Conservation (phyloP, 306 rosid species). For the Purshia tridentata region DNA sequence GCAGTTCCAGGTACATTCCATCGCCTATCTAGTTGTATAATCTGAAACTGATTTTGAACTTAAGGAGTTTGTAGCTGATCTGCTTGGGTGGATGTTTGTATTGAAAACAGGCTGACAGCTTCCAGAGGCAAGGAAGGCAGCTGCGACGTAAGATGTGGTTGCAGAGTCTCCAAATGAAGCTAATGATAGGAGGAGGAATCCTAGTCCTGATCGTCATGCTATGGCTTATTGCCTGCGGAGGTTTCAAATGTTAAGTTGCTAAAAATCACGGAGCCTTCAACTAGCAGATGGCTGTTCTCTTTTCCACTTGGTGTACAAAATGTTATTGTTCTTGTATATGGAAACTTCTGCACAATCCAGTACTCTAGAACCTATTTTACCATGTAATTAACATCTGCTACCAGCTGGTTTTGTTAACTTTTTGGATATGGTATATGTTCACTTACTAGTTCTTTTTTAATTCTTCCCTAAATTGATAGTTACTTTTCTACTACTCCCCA, state of each 20-base stretch:
- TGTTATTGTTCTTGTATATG: conserved; percentile 35
- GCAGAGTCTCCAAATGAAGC: conserved; percentile 88
- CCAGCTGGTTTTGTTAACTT: background rate
- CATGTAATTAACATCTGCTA: conserved; percentile 37
- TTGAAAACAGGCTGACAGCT: conserved; percentile 85
- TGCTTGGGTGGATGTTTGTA: background rate
- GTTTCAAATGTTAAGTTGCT: conserved; percentile 72
- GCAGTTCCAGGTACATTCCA: conserved; percentile 80
- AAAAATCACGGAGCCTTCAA: conserved; percentile 13
- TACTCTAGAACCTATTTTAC: conserved; percentile 16
- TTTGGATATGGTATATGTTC: background rate
- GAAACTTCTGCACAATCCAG: conserved; percentile 23
- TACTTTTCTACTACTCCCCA: background rate
- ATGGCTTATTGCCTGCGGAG: conserved; percentile 84
- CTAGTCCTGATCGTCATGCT: conserved; percentile 56
- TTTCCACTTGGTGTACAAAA: conserved; percentile 43
- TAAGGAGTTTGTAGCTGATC: conserved; percentile 1
- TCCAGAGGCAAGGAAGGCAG: conserved; percentile 97
- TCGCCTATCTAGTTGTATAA: background rate
- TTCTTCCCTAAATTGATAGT: background rate
- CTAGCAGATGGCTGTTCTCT: conserved; percentile 7
- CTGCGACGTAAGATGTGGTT: conserved; percentile 96
- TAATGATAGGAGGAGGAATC: conserved; percentile 81
- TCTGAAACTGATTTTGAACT: background rate
- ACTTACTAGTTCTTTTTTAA: background rate